These are phyloP conservation scores for Botryotinia calthae DNA, from an alignment of 2,329 filamentous ascomycete species.

Conservation along the genomic window DNA sequence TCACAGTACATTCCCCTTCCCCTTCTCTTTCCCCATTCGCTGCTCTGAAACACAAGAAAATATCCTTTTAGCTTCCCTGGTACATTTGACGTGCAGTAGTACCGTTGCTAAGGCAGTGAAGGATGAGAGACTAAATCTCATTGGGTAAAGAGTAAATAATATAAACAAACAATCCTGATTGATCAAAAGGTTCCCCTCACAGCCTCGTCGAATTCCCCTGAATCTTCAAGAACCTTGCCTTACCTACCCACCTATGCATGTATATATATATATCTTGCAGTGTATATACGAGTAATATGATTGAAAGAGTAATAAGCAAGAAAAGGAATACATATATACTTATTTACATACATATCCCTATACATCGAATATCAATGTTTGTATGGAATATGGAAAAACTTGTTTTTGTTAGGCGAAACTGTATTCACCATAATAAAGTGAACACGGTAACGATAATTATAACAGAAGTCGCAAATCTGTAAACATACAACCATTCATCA, in stretches of 20 bases:
- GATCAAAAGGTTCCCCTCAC: neutral
- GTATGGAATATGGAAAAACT: neutral
- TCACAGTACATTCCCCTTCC: too few species aligned
- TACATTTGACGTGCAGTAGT: conserved; percentile 7
- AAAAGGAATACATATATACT: neutral
- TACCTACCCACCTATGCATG: neutral
- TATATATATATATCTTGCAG: too few species aligned
- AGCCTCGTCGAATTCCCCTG: neutral
- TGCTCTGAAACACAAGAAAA: neutral
- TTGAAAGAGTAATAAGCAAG: neutral
- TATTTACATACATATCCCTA: too few species aligned
- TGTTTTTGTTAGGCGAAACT: neutral
- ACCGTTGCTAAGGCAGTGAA: neutral
- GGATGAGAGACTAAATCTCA: neutral
- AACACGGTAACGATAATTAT: neutral
- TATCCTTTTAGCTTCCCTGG: neutral
- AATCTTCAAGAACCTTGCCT: neutral
- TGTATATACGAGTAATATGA: neutral
- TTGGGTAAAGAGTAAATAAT: neutral
- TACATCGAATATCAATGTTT: neutral
- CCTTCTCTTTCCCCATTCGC: neutral
- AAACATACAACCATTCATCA: neutral
- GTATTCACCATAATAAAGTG: neutral
- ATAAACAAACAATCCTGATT: neutral
- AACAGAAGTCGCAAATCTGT: neutral